Evolutionary conservation across 495 filamentous ascomycete genomes (phyloP).

Genomic region (Penicillium arizonense): DNA sequence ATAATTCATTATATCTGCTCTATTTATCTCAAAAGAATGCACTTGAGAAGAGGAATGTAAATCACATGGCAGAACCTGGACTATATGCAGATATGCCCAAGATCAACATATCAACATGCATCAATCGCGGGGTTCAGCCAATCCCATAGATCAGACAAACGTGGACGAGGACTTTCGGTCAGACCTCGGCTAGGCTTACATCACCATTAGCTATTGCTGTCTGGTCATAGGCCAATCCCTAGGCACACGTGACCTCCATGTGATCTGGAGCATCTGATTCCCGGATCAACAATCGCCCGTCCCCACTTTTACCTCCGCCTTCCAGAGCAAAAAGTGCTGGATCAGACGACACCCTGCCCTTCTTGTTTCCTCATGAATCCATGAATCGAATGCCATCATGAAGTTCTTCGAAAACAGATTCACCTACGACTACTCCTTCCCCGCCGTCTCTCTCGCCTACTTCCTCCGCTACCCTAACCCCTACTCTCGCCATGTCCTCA

Average conservation of each 20-base stretch:
- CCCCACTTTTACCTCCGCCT: slow-evolving; percentile 4
- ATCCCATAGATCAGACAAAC: too few species aligned
- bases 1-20: too few species aligned
- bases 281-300: background rate
- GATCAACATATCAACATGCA: too few species aligned
- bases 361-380: slow-evolving; percentile 2
- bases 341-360: slow-evolving; percentile 4
- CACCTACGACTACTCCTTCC: slow-evolving; percentile 88
- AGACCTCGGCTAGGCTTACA: too few species aligned
- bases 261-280: background rate
- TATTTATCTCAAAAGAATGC: too few species aligned
- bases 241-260: background rate
- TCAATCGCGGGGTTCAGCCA: too few species aligned
- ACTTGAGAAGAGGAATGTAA: too few species aligned
- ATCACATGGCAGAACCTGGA: too few species aligned
- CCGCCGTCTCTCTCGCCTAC: slow-evolving; percentile 92
- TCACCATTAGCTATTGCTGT: slow-evolving; percentile 3
- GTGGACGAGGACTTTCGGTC: too few species aligned
- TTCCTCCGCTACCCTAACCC: slow-evolving; percentile 99
- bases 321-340: slow-evolving; percentile 3
- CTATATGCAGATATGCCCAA: too few species aligned
- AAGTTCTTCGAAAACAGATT: slow-evolving; percentile 88
- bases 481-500: slow-evolving; percentile 91
- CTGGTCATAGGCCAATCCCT: slow-evolving; percentile 1
- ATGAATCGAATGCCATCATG: slow-evolving; percentile 52